A percentile compares a stretch with the other conserved stretches of the same genome.
phyloP scores from a whole-genome alignment of 2,329 filamentous ascomycete genomes.

The Aspergillus ruber region DNA sequence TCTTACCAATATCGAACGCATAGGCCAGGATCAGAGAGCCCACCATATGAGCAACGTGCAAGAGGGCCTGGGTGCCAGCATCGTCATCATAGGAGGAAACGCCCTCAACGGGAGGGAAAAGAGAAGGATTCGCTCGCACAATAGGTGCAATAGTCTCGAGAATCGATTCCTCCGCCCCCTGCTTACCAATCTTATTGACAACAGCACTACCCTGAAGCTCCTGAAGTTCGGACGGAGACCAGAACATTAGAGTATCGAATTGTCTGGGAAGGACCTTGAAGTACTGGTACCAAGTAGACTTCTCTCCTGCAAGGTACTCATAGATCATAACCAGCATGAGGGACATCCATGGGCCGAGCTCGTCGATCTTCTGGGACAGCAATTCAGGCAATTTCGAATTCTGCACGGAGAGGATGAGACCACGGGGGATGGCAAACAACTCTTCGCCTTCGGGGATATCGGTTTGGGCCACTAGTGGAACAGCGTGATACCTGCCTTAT shows the following conservation, averaged over 20 bases:
- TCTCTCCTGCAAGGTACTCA: constrained; percentile 55
- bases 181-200: constrained; percentile 67
- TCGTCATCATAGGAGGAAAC: constrained; percentile 37
- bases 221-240: constrained; percentile 62
- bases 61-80: constrained; percentile 40
- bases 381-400: constrained; percentile 62
- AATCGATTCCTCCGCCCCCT: constrained; percentile 65
- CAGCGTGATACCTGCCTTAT: constrained; percentile 8
- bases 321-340: constrained; percentile 76
- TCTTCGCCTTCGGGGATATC: constrained; percentile 69
- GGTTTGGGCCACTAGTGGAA: constrained; percentile 56
- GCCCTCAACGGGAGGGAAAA: constrained; percentile 35
- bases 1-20: constrained; percentile 70
- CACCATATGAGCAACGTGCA: constrained; percentile 66
- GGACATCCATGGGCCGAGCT: constrained; percentile 47
- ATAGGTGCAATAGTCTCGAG: constrained; percentile 50
- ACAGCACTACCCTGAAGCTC: constrained; percentile 72
- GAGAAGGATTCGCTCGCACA: constrained; percentile 32
- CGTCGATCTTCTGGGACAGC: constrained; percentile 50
- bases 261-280: constrained; percentile 63
- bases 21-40: constrained; percentile 89
- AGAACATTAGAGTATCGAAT: constrained; percentile 90
- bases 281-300: constrained; percentile 71
- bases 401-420: constrained; percentile 62
- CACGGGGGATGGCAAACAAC: constrained; percentile 72